phyloP scores from a whole-genome alignment of 2,329 filamentous ascomycete species.

The Talaromyces atroroseus region DNA sequence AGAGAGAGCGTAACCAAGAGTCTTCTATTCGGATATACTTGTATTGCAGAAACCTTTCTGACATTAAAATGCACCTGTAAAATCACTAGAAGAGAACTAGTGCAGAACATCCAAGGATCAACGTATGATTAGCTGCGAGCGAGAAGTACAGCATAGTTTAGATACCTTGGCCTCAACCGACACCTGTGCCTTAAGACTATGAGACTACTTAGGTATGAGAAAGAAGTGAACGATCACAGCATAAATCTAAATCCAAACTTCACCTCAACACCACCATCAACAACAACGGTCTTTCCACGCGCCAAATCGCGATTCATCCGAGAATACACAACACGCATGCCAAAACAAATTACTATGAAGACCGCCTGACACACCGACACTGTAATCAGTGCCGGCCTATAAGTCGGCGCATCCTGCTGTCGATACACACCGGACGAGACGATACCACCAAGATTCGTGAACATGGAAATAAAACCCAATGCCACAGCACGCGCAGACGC shows the following conservation, averaged over 20 bases:
- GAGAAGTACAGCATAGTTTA: too few species aligned
- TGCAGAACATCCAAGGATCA: too few species aligned
- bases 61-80: too few species aligned
- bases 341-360: background rate
- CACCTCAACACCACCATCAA: background rate
- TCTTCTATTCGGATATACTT: too few species aligned
- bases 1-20: too few species aligned
- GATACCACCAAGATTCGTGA: constrained; percentile 2
- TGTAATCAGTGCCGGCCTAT: constrained; percentile 7
- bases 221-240: background rate
- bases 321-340: background rate
- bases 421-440: background rate
- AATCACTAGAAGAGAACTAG: too few species aligned
- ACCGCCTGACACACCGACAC: constrained; percentile 4
- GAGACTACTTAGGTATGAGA: too few species aligned
- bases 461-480: constrained; percentile 2
- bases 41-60: too few species aligned
- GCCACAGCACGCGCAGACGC: constrained; percentile 3
- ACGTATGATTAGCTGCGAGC: too few species aligned
- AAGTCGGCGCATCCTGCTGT: constrained; percentile 8
- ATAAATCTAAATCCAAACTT: background rate
- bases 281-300: background rate
- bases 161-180: too few species aligned
- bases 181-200: too few species aligned
- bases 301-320: constrained; percentile 2